phyloP scores from a whole-genome alignment of 2,329 filamentous ascomycete species.

The Fusarium sp. region DNA sequence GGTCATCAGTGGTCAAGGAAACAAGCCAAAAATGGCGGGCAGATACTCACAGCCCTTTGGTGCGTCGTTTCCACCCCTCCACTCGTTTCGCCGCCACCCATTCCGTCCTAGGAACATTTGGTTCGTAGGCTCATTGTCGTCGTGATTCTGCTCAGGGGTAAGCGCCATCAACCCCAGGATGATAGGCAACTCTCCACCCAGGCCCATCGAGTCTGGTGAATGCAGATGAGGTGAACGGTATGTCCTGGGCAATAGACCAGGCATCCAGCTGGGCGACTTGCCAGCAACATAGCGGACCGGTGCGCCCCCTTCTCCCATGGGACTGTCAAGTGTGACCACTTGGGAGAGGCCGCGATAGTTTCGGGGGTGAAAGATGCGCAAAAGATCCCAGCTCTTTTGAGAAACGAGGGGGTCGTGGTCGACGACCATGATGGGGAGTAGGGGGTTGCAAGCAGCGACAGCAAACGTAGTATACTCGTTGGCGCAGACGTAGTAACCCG shows the following conservation, averaged over 20 bases:
- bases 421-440: constrained; percentile 51
- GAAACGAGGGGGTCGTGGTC: constrained; percentile 33
- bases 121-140: constrained; percentile 14
- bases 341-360: constrained; percentile 44
- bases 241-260: constrained; percentile 49
- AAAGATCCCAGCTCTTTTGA: constrained; percentile 39
- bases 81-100: constrained; percentile 43
- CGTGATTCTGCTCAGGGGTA: constrained; percentile 5
- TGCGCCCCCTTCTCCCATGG: constrained; percentile 19
- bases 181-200: constrained; percentile 54
- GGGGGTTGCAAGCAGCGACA: constrained; percentile 53
- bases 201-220: constrained; percentile 44
- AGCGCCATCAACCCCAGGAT: constrained; percentile 57
- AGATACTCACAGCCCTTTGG: constrained; percentile 46
- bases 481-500: neutral
- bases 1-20: constrained; percentile 1
- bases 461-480: constrained; percentile 42
- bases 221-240: constrained; percentile 39
- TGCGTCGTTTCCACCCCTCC: constrained; percentile 34
- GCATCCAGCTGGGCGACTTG: constrained; percentile 52
- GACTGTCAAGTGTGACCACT: constrained; percentile 38
- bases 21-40: neutral
- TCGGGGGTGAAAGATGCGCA: constrained; percentile 46
- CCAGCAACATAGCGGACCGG: constrained; percentile 49
- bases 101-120: constrained; percentile 42